phyloP scores from a whole-genome alignment of 192 early-diverging fungal genomes.

The Podila horticola region DNA sequence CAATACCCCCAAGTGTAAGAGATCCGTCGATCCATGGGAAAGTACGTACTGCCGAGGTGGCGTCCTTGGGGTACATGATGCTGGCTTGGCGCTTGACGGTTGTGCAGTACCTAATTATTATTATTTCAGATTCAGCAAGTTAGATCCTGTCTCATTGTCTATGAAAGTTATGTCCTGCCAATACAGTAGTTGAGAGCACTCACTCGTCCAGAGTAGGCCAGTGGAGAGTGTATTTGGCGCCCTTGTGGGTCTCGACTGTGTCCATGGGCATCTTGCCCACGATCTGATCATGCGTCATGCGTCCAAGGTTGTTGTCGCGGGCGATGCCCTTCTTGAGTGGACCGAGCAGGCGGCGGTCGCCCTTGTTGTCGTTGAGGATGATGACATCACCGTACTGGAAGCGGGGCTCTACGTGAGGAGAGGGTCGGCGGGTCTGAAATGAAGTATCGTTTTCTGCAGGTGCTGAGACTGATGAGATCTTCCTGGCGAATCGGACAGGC shows the following conservation, averaged over 20 bases:
- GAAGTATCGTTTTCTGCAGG: background rate
- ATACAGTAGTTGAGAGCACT: background rate
- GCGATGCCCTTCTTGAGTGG: conserved; percentile 22
- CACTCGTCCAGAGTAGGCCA: conserved; percentile 50
- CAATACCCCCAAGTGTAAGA: no score
- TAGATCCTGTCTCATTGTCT: background rate
- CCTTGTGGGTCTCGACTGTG: conserved; percentile 21
- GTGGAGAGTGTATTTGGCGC: conserved; percentile 27
- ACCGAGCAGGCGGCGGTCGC: conserved; percentile 24
- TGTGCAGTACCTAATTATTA: conserved; percentile 27
- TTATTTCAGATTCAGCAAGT: background rate
- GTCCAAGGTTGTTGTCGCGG: conserved; percentile 20
- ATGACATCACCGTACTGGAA: conserved; percentile 46
- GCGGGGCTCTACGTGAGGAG: conserved; percentile 15
- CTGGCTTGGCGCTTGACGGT: conserved; percentile 42
- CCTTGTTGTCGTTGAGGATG: conserved; percentile 30
- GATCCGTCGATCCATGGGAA: no score
- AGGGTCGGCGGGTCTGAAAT: background rate
- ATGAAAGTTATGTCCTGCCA: background rate
- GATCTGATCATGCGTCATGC: conserved; percentile 32
- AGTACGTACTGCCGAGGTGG: conserved; percentile 54
- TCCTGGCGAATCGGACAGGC: no score
- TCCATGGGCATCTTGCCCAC: conserved; percentile 29
- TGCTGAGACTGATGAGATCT: background rate
- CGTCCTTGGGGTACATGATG: conserved; percentile 78